These are phyloP conservation scores for Stromatinia cepivora DNA, from an alignment of 2,329 filamentous ascomycete species.

Conservation along the genomic window DNA sequence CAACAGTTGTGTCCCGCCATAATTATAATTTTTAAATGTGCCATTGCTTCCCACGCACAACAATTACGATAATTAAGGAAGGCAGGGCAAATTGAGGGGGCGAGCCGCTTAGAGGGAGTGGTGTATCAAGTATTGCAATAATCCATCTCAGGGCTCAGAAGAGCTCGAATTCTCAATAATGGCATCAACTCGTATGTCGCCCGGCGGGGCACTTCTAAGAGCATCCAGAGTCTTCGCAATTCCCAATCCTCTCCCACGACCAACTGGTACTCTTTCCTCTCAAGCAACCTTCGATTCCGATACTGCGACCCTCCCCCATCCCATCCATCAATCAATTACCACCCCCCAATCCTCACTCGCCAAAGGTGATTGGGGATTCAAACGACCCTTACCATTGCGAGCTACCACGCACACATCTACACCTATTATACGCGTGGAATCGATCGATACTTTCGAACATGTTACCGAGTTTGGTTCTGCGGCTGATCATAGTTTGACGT, in stretches of 20 bases:
- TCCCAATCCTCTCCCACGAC: constrained; percentile 69
- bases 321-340: constrained; percentile 80
- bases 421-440: constrained; percentile 74
- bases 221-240: constrained; percentile 88
- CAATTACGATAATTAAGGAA: background rate
- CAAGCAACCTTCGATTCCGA: constrained; percentile 56
- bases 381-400: constrained; percentile 76
- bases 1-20: constrained; percentile 20
- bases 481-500: constrained; percentile 75
- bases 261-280: constrained; percentile 52
- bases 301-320: constrained; percentile 72
- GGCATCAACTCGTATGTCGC: constrained; percentile 50
- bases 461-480: constrained; percentile 87
- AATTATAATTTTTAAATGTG: constrained; percentile 6
- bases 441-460: constrained; percentile 82
- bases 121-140: background rate
- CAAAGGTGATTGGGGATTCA: constrained; percentile 90
- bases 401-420: constrained; percentile 70
- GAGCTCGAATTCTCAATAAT: constrained; percentile 30
- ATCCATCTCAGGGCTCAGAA: constrained; percentile 7
- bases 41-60: constrained; percentile 13
- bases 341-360: constrained; percentile 71
- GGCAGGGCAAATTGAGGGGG: background rate
- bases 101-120: background rate
- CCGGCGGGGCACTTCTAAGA: constrained; percentile 71